These are phyloP conservation scores for Diplodia corticola DNA, from an alignment of 2,329 filamentous ascomycete species.

Conservation along the genomic window DNA sequence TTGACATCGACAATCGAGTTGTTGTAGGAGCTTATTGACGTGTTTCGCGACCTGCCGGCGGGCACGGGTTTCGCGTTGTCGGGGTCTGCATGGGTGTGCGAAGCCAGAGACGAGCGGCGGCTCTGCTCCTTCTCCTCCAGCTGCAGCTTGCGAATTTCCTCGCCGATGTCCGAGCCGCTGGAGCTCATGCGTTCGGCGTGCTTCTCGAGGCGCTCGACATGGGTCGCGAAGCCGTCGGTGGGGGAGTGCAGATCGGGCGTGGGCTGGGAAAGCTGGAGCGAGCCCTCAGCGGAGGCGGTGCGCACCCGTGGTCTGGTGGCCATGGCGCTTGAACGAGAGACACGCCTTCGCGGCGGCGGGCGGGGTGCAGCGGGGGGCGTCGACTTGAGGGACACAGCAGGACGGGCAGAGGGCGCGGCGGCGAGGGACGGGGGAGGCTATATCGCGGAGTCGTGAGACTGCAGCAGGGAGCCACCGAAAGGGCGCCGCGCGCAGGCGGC, in stretches of 20 bases:
- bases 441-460: constrained; percentile 18
- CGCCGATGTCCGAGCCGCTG: constrained; percentile 71
- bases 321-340: constrained; percentile 21
- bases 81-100: not conserved
- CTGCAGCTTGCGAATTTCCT: constrained; percentile 73
- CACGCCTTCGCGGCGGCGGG: constrained; percentile 10
- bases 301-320: constrained; percentile 23
- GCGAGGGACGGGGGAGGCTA: constrained; percentile 19
- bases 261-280: constrained; percentile 53
- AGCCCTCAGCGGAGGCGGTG: constrained; percentile 24
- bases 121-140: constrained; percentile 71
- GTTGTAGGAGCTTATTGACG: constrained; percentile 45
- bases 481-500: not conserved
- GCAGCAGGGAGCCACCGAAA: constrained; percentile 21
- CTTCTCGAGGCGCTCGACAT: constrained; percentile 73
- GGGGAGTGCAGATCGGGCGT: constrained; percentile 63
- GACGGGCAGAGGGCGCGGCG: not conserved
- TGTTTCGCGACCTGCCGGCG: constrained; percentile 38
- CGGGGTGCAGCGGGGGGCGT: not conserved
- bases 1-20: constrained; percentile 72
- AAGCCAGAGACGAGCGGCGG: constrained; percentile 56
- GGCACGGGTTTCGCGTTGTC: constrained; percentile 2
- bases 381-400: constrained; percentile 16
- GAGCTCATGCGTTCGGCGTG: constrained; percentile 72
- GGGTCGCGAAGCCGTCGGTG: constrained; percentile 63